Evolutionary conservation across 352 stramenopile genomes (phyloP), one percentile per base, ranked within the genome.

Genomic region (Globisporangium sylvaticum): DNA sequence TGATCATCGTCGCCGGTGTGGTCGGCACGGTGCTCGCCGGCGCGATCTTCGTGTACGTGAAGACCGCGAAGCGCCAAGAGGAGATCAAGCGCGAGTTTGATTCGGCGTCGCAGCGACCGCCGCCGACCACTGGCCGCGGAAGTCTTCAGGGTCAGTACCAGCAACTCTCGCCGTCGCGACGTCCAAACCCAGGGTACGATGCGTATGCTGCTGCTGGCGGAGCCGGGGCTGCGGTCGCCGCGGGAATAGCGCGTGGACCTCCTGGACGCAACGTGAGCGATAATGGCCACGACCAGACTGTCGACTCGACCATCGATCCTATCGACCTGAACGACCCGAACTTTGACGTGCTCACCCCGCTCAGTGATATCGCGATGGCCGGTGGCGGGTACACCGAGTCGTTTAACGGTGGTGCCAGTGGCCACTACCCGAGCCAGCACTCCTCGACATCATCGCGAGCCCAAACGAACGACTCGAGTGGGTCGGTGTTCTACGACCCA

Each of bases 321-420:
- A 67, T 83, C 37, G 73, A 84, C 61, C 79, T 79, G 54, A 79
- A 84, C 69, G 76, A 89, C 60, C 76, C 74, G 27, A 76, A 74
- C 24, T 65, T 88, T 12, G 83, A 90, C 66, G 64, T 89, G 53
- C 67, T 91, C n/a, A 89, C 83, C 12, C 81, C 83, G n/a, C 68
- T 67, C 9, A 89, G 78, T 65, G 78, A 90, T 54, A 90, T 90
- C 15, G 72, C 66, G 7, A 72, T 81, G 6, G 75, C 69, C 18
- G 46, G 60, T 3, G 48, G 59, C 25, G 48, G 59, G 10, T 46
- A 58, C 34, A 31, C 65, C 0, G 53, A 61, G 20, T 65, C 65
- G 6, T 70, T 70, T 24, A 5, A 58, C 4, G 62, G 62, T 2
- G 31, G 31, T 1, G 25, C 62, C 20, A 67, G 62, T 27, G 42